Percentiles rank a stretch among this genome's conserved stretches.
These are phyloP conservation scores for Beauveria bassiana DNA, from an alignment of 2,329 filamentous ascomycete species.

Conservation along the genomic window DNA sequence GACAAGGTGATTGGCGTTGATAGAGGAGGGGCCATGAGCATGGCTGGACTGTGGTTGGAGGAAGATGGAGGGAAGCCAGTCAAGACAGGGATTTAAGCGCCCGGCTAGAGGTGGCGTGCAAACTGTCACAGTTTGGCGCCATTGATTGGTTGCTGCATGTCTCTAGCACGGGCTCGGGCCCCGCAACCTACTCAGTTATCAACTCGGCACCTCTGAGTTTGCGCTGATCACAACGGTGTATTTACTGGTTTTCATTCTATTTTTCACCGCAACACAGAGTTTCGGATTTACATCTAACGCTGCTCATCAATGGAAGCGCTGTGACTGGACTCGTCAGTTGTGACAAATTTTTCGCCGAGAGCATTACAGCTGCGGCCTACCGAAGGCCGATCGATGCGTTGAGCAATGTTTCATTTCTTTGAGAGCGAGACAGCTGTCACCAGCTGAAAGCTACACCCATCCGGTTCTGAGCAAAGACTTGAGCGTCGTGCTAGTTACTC, in stretches of 20 bases:
- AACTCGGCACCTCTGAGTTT: not conserved
- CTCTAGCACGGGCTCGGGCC: not conserved
- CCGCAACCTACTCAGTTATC: not conserved
- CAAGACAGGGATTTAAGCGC: conserved; percentile 10
- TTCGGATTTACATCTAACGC: not conserved
- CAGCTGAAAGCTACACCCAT: no score
- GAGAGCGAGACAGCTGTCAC: no score
- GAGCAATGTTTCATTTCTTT: not conserved
- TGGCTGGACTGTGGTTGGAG: not conserved
- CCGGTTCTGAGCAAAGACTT: no score
- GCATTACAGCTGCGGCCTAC: not conserved
- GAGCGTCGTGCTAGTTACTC: not conserved
- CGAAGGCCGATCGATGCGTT: not conserved
- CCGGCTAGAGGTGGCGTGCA: conserved; percentile 2
- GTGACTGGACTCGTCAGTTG: not conserved
- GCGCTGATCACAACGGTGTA: not conserved
- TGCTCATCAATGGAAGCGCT: not conserved
- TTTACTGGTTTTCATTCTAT: not conserved
- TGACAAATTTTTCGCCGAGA: not conserved
- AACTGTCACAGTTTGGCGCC: not conserved
- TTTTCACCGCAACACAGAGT: not conserved
- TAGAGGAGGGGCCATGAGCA: conserved; percentile 5
- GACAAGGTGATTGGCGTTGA: conserved; percentile 5
- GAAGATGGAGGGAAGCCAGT: not conserved
- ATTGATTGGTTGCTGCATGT: conserved; percentile 8